phyloP scores from a whole-genome alignment of 345 rosid species.

The Eucalyptus globulus region DNA sequence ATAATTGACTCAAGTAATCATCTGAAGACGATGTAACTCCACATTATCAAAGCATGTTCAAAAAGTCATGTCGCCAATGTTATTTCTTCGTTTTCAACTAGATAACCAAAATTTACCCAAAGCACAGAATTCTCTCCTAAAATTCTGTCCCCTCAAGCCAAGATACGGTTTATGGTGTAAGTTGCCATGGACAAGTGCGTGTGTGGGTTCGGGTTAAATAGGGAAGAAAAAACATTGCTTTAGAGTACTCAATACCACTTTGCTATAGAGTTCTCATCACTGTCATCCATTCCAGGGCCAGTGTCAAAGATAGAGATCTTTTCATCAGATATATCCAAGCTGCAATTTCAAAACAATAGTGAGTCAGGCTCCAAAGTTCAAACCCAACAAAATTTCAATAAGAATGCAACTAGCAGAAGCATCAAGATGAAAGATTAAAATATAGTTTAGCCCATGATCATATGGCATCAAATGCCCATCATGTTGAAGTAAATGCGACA shows the following conservation, averaged over 20 bases:
- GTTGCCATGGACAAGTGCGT: too few species aligned
- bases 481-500: background rate
- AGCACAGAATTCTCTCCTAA: background rate
- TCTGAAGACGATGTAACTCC: background rate
- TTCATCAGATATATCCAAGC: slow-evolving; percentile 32
- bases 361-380: background rate
- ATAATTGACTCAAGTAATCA: background rate
- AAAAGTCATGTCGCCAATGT: background rate
- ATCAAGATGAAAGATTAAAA: background rate
- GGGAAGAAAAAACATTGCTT: background rate
- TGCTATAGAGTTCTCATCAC: background rate
- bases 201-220: background rate
- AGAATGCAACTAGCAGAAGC: background rate
- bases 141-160: too few species aligned
- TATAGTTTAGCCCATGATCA: background rate
- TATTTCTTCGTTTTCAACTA: background rate
- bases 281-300: slow-evolving; percentile 69
- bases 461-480: background rate
- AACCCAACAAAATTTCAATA: background rate
- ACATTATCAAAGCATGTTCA: background rate
- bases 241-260: slow-evolving; percentile 35
- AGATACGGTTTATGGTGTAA: too few species aligned
- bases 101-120: background rate
- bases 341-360: slow-evolving; percentile 9
- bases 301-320: slow-evolving; percentile 55